phyloP scores from a whole-genome alignment of 2,329 filamentous ascomycete species.

The Alternaria sp. region DNA sequence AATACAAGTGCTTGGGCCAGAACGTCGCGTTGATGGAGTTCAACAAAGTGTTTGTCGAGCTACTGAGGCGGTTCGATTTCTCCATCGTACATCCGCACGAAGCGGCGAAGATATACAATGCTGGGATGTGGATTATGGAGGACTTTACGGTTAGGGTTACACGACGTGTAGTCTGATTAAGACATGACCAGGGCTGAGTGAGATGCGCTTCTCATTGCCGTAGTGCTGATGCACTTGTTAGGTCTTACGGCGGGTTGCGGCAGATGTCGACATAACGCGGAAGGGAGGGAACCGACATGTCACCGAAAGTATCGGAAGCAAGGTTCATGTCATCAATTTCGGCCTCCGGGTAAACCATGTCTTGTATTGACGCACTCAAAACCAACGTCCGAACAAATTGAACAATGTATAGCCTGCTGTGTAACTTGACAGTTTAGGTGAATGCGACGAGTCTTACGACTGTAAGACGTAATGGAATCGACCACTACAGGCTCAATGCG shows the following conservation, averaged over 20 bases:
- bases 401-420: neutral
- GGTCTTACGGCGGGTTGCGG: neutral
- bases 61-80: neutral
- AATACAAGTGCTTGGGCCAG: conserved; percentile 33
- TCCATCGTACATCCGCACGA: neutral
- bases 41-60: conserved; percentile 40
- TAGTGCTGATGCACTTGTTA: neutral
- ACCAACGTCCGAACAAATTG: neutral
- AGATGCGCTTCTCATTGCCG: neutral
- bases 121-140: neutral
- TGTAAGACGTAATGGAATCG: neutral
- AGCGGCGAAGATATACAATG: neutral
- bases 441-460: neutral
- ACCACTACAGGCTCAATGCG: neutral
- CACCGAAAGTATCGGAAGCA: neutral
- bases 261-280: neutral
- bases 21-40: conserved; percentile 37
- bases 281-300: neutral
- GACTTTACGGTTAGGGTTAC: neutral
- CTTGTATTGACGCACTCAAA: neutral
- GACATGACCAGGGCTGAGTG: neutral
- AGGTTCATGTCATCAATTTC: neutral
- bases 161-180: neutral
- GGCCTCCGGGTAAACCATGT: neutral
- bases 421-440: neutral